Percentiles rank a stretch among this genome's conserved stretches.
These are phyloP conservation scores for Calonectria pseudoturangicola DNA, from an alignment of 2,329 filamentous ascomycete genomes.

Conservation along the genomic window DNA sequence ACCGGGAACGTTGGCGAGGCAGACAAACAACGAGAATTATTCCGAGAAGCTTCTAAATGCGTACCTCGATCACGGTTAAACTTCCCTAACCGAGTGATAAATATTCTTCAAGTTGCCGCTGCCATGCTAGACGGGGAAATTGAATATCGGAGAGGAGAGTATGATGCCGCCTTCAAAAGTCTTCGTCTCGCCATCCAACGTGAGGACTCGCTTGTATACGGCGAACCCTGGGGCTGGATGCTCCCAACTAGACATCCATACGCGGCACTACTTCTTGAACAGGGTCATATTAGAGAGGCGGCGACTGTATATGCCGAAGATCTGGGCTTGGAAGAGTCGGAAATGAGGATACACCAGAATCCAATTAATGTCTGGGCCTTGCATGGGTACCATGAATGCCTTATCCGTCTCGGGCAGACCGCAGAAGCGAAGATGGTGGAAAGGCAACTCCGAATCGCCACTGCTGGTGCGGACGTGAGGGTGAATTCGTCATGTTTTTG, in stretches of 20 bases:
- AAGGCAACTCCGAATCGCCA: conserved; percentile 18
- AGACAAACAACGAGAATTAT: conserved; percentile 68
- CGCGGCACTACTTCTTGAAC: conserved; percentile 81
- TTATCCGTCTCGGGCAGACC: conserved; percentile 69
- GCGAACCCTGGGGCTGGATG: conserved; percentile 89
- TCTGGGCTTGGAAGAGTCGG: conserved; percentile 74
- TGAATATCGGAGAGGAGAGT: conserved; percentile 78
- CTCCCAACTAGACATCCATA: conserved; percentile 83
- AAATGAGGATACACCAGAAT: conserved; percentile 80
- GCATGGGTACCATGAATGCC: conserved; percentile 83
- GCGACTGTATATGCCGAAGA: conserved; percentile 76
- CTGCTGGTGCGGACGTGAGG: conserved; percentile 28
- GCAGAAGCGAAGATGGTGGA: conserved; percentile 58
- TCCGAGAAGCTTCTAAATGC: conserved; percentile 68
- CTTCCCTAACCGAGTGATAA: conserved; percentile 63
- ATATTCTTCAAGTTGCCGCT: conserved; percentile 78
- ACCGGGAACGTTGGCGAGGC: conserved; percentile 74
- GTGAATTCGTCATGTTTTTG: conserved; percentile 43
- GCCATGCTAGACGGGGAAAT: conserved; percentile 85
- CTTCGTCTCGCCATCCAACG: conserved; percentile 74
- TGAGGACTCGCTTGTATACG: conserved; percentile 80
- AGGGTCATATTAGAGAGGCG: conserved; percentile 75
- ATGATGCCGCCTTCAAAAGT: conserved; percentile 74
- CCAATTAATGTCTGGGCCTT: conserved; percentile 85
- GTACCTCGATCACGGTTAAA: conserved; percentile 76